Base-by-base conservation (phyloP, 2,329 filamentous ascomycete species). In the Septoria linicola region DNA sequence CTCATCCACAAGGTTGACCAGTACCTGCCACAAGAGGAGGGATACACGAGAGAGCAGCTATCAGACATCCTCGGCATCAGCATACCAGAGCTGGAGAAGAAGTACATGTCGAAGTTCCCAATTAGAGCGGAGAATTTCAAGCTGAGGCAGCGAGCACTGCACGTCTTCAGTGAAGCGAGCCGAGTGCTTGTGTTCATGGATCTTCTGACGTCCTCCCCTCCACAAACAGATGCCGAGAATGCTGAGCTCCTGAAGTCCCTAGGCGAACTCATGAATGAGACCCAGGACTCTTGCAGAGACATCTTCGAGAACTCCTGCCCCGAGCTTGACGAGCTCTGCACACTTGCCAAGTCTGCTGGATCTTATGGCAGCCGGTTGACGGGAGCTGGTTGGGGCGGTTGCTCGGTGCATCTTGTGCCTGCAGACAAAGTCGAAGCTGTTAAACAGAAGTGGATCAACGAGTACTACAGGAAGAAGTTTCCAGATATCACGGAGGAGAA, bases 331-430 rank as follows among this genome's bases (percentile, higher is more conserved):
- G 79, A 88, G 55, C 80, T 99, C 31, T 97, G 92, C 70, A 70
- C 77, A 32, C 85, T 97, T 59, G 91, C 91, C 0, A 79, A 84
- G 21, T 77, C 76, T 13, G 88, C 88, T 1, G 93, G 93, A 2
- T 83, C 88, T 14, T 90, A 89, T 67, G 93, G 92, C 21, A 90
- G 87, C 61, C 78, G 92, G 20, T 73, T 96, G 61, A 97, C 92
- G 0, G 93, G 93, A 32, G 93, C 93, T 0, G 93, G 93, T 2
- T 99, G 93, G 93, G 93, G 93, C 55, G 93, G 93, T 2, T 97
- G 93, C 73, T 93, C 83, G 54, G 92, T 99, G 51, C 93, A 99
- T 73, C 79, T 99, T 51, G 87, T 97, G 45, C 87, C 92, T 0
- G 87, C 83, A 51, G 81, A 89, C 64, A 92, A 87, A 71, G 87